Conservation (phyloP, 108 stramenopile genomes). For the Cyclostephanos invisitatus region DNA sequence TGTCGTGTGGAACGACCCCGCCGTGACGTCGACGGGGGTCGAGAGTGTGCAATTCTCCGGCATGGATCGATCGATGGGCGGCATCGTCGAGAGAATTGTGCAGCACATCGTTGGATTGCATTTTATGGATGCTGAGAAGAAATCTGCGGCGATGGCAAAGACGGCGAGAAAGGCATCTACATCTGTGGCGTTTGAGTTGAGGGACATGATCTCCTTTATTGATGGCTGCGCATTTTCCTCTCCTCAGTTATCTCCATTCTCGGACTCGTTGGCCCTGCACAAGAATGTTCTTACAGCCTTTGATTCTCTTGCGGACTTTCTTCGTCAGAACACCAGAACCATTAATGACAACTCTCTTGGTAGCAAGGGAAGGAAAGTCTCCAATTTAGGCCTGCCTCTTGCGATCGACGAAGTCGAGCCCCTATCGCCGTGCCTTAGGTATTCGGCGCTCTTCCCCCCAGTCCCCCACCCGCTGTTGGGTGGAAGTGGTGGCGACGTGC, state of each 20-base stretch:
- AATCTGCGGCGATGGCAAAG: neutral
- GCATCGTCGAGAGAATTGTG: slow-evolving; percentile 74
- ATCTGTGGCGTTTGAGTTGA: slow-evolving; percentile 51
- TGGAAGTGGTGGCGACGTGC: slow-evolving; percentile 11
- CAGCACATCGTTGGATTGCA: slow-evolving; percentile 70
- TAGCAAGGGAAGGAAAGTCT: slow-evolving; percentile 24
- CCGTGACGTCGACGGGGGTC: neutral
- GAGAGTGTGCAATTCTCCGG: slow-evolving; percentile 32
- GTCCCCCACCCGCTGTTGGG: slow-evolving; percentile 78
- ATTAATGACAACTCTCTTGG: slow-evolving; percentile 19
- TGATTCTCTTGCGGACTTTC: slow-evolving; percentile 66
- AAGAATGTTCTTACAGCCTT: slow-evolving; percentile 72
- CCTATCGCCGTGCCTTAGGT: slow-evolving; percentile 72
- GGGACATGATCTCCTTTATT: slow-evolving; percentile 64
- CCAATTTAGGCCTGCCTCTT: slow-evolving; percentile 71
- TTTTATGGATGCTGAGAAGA: slow-evolving; percentile 29
- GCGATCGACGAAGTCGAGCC: slow-evolving; percentile 84
- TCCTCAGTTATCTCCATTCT: slow-evolving; percentile 30
- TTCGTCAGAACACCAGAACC: slow-evolving; percentile 55
- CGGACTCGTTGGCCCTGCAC: slow-evolving; percentile 55
- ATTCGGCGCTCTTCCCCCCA: slow-evolving; percentile 77
- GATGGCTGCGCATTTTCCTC: slow-evolving; percentile 52
- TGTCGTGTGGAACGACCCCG: slow-evolving; percentile 75
- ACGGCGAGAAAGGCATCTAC: slow-evolving; percentile 20
- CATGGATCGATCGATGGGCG: slow-evolving; percentile 67